These are phyloP conservation scores for Ophiostoma sp. DNA, from an alignment of 2,329 filamentous ascomycete species.

Conservation along the genomic window DNA sequence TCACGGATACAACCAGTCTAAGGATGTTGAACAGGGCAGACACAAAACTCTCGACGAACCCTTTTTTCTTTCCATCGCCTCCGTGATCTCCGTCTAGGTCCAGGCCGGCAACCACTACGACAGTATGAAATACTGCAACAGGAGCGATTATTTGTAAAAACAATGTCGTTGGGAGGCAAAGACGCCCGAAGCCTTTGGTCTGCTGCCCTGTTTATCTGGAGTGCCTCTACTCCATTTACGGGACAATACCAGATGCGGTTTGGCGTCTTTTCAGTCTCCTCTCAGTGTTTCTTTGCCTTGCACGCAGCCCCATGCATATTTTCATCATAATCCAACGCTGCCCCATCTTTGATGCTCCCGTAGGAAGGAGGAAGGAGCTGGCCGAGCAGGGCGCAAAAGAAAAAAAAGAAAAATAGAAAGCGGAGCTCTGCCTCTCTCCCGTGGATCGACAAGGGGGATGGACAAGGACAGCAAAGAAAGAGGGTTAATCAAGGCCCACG, in stretches of 20 bases:
- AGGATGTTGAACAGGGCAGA: background rate
- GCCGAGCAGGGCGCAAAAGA: background rate
- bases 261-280: background rate
- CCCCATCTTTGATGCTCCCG: background rate
- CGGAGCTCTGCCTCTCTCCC: background rate
- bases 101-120: background rate
- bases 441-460: background rate
- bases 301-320: slow-evolving; percentile 1
- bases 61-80: background rate
- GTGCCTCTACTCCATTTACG: background rate
- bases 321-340: slow-evolving; percentile 12
- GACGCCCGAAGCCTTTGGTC: background rate
- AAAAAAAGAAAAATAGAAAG: background rate
- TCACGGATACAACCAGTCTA: background rate
- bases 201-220: background rate
- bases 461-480: background rate
- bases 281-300: background rate
- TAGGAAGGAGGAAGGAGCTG: background rate
- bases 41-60: background rate
- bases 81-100: slow-evolving; percentile 4
- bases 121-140: no score
- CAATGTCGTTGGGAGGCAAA: background rate
- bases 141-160: no score
- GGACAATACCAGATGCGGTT: slow-evolving; percentile 7
- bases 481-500: background rate